Percentiles rank a stretch among this genome's conserved stretches.
phyloP scores from a whole-genome alignment of 169 alveolate species.

The Plasmodium gaboni region DNA sequence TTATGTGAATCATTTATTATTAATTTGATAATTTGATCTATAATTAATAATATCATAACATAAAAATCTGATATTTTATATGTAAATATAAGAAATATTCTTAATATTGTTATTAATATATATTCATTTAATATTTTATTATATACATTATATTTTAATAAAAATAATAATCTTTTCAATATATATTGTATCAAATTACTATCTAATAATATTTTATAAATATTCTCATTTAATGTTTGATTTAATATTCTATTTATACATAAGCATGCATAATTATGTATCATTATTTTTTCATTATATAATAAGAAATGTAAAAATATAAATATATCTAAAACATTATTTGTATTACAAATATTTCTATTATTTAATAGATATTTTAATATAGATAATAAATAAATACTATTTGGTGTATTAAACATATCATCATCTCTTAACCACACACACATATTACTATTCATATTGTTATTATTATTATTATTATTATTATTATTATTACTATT shows the following conservation, averaged over 20 bases:
- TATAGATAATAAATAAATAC: constrained; percentile 21
- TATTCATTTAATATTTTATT: constrained; percentile 45
- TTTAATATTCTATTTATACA: constrained; percentile 59
- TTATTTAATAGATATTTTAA: constrained; percentile 47
- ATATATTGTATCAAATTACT: not conserved
- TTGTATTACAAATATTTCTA: constrained; percentile 15
- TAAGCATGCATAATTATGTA: constrained; percentile 34
- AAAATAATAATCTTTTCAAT: constrained; percentile 24
- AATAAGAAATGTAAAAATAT: constrained; percentile 17
- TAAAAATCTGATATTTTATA: constrained; percentile 17
- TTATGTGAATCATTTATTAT: constrained; percentile 87
- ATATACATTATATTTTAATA: constrained; percentile 19
- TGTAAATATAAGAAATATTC: constrained; percentile 23
- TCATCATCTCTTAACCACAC: constrained; percentile 52
- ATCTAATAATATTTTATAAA: not conserved
- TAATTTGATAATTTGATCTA: constrained; percentile 73
- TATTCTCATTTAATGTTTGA: constrained; percentile 4
- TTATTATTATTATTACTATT: not conserved
- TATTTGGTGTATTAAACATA: constrained; percentile 19
- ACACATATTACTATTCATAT: not conserved
- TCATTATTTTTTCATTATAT: constrained; percentile 43
- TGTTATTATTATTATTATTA: not conserved
- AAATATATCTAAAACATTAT: constrained; percentile 10
- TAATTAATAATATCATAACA: not conserved
- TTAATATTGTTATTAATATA: constrained; percentile 38